Percentiles rank a stretch among this genome's conserved stretches.
These are phyloP conservation scores for Xylaria sp. DNA, from an alignment of 2,329 filamentous ascomycete species.

Conservation along the genomic window DNA sequence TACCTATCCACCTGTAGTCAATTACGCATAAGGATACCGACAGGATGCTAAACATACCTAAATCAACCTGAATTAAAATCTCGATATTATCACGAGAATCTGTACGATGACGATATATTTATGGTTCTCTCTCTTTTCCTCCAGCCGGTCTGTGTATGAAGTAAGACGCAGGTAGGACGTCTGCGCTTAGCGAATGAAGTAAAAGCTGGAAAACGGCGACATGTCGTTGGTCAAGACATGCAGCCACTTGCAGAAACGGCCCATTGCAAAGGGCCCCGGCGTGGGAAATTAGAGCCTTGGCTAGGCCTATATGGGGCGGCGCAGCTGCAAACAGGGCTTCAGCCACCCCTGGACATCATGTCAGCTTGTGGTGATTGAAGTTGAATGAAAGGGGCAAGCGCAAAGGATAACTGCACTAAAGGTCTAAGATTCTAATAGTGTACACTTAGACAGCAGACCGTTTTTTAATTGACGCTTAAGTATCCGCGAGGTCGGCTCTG, in stretches of 20 bases:
- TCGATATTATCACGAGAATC: neutral
- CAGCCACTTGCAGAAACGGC: constrained; percentile 11
- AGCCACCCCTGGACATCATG: constrained; percentile 17
- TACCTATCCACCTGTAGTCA: neutral
- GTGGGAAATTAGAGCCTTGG: constrained; percentile 34
- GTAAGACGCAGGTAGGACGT: constrained; percentile 1
- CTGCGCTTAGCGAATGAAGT: constrained; percentile 26
- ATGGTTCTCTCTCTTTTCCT: neutral
- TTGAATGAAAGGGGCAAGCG: constrained; percentile 12
- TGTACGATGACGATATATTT: neutral
- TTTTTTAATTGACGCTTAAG: neutral
- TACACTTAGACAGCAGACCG: neutral
- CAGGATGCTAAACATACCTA: neutral
- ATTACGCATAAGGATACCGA: neutral
- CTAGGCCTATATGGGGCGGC: constrained; percentile 8
- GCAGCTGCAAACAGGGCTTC: constrained; percentile 28
- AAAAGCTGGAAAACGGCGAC: constrained; percentile 10
- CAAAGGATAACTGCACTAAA: neutral
- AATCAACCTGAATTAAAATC: too few relatives aligned
- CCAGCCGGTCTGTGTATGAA: too few relatives aligned
- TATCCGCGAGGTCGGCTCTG: neutral
- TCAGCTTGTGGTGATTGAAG: constrained; percentile 28
- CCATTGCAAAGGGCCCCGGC: constrained; percentile 8
- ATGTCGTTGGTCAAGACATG: constrained; percentile 6
- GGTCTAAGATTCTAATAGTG: neutral